A percentile compares a stretch with the other conserved stretches of the same genome.
Conservation (phyloP, 768 basidiomycete species). For the Tubosaeta sp. region DNA sequence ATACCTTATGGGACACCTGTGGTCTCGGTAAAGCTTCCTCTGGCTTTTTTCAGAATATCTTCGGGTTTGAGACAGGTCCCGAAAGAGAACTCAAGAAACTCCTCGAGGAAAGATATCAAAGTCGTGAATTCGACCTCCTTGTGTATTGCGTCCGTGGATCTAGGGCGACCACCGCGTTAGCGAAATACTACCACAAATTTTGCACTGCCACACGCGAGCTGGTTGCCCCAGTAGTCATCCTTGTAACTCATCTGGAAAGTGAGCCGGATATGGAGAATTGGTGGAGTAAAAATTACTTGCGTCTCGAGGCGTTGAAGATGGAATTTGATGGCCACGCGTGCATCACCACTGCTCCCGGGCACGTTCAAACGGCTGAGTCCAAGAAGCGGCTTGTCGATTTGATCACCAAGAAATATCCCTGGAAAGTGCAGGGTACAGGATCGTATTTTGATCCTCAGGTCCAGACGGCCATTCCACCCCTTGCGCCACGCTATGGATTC, state of each 20-base stretch:
- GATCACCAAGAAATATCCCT: conserved; percentile 7
- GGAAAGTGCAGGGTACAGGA: conserved; percentile 5
- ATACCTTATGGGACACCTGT: conserved; percentile 34
- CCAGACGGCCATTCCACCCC: neutral
- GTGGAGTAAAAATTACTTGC: conserved; percentile 29
- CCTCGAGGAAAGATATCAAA: conserved; percentile 16
- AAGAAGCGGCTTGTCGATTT: conserved; percentile 11
- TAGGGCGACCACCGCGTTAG: conserved; percentile 26
- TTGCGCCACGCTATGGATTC: neutral
- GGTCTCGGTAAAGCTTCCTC: conserved; percentile 32
- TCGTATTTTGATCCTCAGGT: conserved; percentile 11
- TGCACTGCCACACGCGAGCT: conserved; percentile 33
- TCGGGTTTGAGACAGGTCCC: conserved; percentile 8
- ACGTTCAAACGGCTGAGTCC: conserved; percentile 11
- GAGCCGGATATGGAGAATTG: conserved; percentile 25
- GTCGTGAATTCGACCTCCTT: conserved; percentile 35
- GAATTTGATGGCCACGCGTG: conserved; percentile 36
- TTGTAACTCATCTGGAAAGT: conserved; percentile 35
- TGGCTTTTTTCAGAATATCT: conserved; percentile 8
- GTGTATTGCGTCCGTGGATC: conserved; percentile 36
- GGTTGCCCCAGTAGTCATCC: conserved; percentile 35
- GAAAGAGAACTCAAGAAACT: conserved; percentile 18
- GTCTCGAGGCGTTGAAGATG: conserved; percentile 26
- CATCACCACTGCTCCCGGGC: conserved; percentile 27
- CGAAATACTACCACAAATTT: conserved; percentile 33